phyloP scores from a whole-genome alignment of 495 filamentous ascomycete genomes.

The Penicillium pulvis region DNA sequence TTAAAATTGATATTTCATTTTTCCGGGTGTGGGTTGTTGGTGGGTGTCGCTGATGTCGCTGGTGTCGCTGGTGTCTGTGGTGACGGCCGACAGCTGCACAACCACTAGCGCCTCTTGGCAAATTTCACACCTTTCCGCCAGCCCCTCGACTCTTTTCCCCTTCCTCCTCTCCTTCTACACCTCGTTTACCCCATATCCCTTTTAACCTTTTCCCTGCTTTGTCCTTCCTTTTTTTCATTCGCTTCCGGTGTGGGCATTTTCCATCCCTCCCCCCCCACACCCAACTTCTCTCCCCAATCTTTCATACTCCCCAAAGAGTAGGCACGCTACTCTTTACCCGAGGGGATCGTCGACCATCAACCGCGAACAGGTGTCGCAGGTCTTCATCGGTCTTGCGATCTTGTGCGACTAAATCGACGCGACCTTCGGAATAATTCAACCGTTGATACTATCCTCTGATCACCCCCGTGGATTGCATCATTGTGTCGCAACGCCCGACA shows the following conservation, averaged over 20 bases:
- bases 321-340: constrained; percentile 7
- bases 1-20: constrained; percentile 24
- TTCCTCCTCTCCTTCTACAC: constrained; percentile 25
- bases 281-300: constrained; percentile 8
- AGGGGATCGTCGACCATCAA: constrained; percentile 1
- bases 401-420: neutral
- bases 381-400: neutral
- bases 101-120: constrained; percentile 54
- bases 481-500: constrained; percentile 41
- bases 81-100: constrained; percentile 48
- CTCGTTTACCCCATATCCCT: constrained; percentile 8
- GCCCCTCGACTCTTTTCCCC: constrained; percentile 50
- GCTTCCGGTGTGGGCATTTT: constrained; percentile 10
- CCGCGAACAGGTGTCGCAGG: neutral
- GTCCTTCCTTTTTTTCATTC: constrained; percentile 19
- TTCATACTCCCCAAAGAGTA: constrained; percentile 9
- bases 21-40: constrained; percentile 2
- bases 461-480: constrained; percentile 35
- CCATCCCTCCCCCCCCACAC: constrained; percentile 1
- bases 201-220: constrained; percentile 12
- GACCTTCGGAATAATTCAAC: neutral
- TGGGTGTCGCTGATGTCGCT: constrained; percentile 10
- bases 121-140: constrained; percentile 46
- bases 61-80: constrained; percentile 17
- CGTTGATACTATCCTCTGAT: neutral